These are phyloP conservation scores for Truncatella angustata DNA, from an alignment of 2,329 filamentous ascomycete genomes.

Conservation along the genomic window DNA sequence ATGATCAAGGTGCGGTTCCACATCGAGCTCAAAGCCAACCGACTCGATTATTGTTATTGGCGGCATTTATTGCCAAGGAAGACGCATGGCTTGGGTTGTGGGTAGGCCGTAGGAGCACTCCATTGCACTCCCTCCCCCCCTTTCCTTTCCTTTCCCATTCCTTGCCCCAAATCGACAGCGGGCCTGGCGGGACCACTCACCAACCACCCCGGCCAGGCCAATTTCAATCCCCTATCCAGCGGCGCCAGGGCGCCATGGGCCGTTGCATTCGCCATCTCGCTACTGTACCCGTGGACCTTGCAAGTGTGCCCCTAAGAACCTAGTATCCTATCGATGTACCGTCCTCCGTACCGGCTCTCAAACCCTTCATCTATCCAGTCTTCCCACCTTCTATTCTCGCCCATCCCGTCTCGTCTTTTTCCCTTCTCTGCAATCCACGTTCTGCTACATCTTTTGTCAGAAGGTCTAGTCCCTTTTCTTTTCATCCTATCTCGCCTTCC, in stretches of 20 bases:
- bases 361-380: conserved; percentile 8
- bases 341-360: background rate
- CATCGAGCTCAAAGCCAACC: background rate
- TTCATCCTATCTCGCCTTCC: conserved; percentile 7
- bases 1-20: background rate
- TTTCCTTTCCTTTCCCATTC: too few relatives aligned
- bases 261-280: conserved; percentile 11
- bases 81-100: conserved; percentile 4
- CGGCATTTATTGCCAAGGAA: conserved; percentile 7
- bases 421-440: background rate
- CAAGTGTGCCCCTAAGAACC: background rate
- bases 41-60: conserved; percentile 5
- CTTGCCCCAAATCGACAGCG: conserved; percentile 8
- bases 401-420: conserved; percentile 2
- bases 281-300: conserved; percentile 4
- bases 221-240: conserved; percentile 10
- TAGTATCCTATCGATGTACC: too few relatives aligned
- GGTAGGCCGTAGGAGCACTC: too few relatives aligned
- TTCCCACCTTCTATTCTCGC: conserved; percentile 9
- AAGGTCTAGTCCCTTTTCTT: background rate
- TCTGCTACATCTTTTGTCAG: conserved; percentile 9
- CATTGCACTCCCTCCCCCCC: too few relatives aligned
- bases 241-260: conserved; percentile 5
- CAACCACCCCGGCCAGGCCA: conserved; percentile 6
- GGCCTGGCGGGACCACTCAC: background rate